Evolutionary conservation across 2,329 filamentous ascomycete species (phyloP).

Genomic region (Penicillium sp.): DNA sequence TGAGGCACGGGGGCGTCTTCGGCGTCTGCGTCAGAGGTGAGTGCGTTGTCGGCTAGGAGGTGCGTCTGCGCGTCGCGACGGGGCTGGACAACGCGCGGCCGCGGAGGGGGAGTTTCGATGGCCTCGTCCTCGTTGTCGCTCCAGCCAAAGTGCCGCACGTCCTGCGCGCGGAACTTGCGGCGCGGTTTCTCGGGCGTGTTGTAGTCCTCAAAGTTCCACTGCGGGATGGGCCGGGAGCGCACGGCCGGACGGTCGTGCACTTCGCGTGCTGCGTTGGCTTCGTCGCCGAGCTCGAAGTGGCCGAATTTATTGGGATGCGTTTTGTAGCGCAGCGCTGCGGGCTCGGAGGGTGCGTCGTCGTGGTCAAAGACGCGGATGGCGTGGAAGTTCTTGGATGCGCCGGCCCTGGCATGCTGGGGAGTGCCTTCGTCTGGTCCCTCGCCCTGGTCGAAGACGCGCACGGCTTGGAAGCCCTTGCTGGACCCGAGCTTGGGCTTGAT

Average conservation of each 20-base stretch:
- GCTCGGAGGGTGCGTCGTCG: conserved; percentile 41
- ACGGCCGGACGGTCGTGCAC: conserved; percentile 23
- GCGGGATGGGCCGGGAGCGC: conserved; percentile 56
- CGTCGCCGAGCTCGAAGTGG: conserved; percentile 50
- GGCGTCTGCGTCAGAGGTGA: conserved; percentile 59
- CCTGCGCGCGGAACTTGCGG: conserved; percentile 61
- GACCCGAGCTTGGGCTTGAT: conserved; percentile 46
- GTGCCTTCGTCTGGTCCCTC: conserved; percentile 36
- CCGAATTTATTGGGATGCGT: conserved; percentile 49
- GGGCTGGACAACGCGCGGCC: conserved; percentile 58
- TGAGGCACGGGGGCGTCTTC: conserved; percentile 37
- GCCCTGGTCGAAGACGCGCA: conserved; percentile 52
- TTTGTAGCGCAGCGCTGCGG: conserved; percentile 43
- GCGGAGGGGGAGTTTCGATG: conserved; percentile 42
- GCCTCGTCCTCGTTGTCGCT: conserved; percentile 59
- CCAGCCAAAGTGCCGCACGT: conserved; percentile 73
- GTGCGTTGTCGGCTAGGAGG: conserved; percentile 57
- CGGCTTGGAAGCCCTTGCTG: conserved; percentile 48
- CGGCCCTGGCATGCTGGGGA: conserved; percentile 45
- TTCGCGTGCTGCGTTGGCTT: conserved; percentile 27
- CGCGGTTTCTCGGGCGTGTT: conserved; percentile 73
- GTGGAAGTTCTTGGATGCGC: conserved; percentile 59
- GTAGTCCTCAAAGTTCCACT: conserved; percentile 90
- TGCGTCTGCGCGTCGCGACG: conserved; percentile 78
- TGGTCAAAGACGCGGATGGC: conserved; percentile 63